These are phyloP conservation scores for Fusarium brachygibbosum DNA, from an alignment of 2,329 filamentous ascomycete species.

Conservation along the genomic window DNA sequence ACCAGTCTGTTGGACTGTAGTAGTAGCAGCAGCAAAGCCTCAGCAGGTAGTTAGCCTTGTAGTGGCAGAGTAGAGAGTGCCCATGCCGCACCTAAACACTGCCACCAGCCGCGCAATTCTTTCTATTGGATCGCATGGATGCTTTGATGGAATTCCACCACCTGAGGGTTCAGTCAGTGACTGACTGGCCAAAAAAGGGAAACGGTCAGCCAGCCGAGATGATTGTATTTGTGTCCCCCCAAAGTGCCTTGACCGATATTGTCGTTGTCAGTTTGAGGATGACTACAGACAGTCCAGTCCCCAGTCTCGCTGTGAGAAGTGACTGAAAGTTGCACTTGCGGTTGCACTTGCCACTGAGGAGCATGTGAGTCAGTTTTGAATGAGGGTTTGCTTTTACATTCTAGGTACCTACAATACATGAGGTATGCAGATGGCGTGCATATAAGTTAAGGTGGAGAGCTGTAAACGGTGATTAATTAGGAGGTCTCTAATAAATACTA, in stretches of 20 bases:
- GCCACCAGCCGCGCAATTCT: slow-evolving; percentile 20
- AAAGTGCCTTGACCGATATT: slow-evolving; percentile 33
- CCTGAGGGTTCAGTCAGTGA: not conserved
- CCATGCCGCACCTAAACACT: slow-evolving; percentile 30
- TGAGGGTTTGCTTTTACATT: slow-evolving; percentile 2
- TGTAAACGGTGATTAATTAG: slow-evolving; percentile 13
- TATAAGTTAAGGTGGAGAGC: slow-evolving; percentile 12
- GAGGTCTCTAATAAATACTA: not conserved
- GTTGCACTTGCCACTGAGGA: slow-evolving; percentile 20
- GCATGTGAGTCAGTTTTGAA: slow-evolving; percentile 40
- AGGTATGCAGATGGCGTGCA: slow-evolving; percentile 30
- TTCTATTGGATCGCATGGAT: slow-evolving; percentile 9
- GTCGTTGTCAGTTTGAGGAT: slow-evolving; percentile 28
- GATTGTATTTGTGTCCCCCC: slow-evolving; percentile 17
- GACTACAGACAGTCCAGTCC: slow-evolving; percentile 2
- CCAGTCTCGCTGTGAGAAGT: slow-evolving; percentile 12
- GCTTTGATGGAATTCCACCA: not conserved
- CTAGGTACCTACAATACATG: not conserved
- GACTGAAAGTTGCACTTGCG: slow-evolving; percentile 11
- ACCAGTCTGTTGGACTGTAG: not conserved
- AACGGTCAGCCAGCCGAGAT: slow-evolving; percentile 28
- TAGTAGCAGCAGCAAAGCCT: slow-evolving; percentile 19
- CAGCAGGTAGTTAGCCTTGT: slow-evolving; percentile 24
- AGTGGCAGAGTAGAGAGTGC: too few species aligned
- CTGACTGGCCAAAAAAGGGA: slow-evolving; percentile 6